Evolutionary conservation across 306 rosid species (phyloP), one percentile per base, ranked within the genome.

Genomic region (Quercus berberidifolia): DNA sequence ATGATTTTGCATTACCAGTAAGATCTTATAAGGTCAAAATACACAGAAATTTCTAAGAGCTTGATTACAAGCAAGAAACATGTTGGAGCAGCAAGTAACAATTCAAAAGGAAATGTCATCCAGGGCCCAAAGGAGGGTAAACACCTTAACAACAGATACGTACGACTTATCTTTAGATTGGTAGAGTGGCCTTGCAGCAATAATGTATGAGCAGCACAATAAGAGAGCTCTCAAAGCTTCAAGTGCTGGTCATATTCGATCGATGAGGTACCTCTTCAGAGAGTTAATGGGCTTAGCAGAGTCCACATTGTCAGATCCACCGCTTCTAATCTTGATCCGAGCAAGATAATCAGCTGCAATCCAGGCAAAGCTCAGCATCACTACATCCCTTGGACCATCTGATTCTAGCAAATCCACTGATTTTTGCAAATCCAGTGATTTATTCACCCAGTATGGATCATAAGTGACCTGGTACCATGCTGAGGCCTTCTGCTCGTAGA

Each of bases 401-500:
- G 85, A 43, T 68, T 76, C 90, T 73, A 63, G 88, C 73, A 76
- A 69, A 60, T 81, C 82, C 74, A 65, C 20, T 15, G 91, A 81
- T 75, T 76, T 89, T 73, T 69, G 89, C 74, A 76, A 69, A 60
- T 79, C 82, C 74, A 69, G 20, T 15, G 91, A 82, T 78, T 76
- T 89, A 56, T 87, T 81, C 73, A 95, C 93, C 96, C 97, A 95
- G 26, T 62, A 7, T 25, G 97, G 99, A 71, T 91, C 87, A 83
- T 93, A 95, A 54, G 98, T 83, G 51, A 95, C 97, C 83, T 85
- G 94, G 75, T 93, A 95, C 97, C 98, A 90, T 28, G 98, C 92
- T 0, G 96, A 91, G 63, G 96, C 96, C 85, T 91, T 95, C 87
- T 80, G 84, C 76, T 95, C 97, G 82, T 91, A 91, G 77, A 86